These are phyloP conservation scores for Boletus sp. DNA, from an alignment of 768 basidiomycete genomes.

Conservation along the genomic window DNA sequence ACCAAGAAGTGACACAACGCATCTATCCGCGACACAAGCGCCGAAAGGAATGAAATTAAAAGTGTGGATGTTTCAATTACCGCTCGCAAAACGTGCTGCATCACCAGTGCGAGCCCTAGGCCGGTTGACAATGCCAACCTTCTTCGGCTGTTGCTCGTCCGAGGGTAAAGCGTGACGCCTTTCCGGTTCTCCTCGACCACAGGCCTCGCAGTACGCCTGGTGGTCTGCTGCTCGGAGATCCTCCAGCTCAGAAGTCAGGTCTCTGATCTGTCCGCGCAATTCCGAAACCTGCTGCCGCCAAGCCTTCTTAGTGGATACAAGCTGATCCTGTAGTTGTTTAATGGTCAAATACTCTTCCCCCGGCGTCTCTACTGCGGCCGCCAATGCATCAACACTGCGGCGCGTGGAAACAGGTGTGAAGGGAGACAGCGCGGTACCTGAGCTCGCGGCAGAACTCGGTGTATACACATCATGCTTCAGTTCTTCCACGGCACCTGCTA, in stretches of 20 bases:
- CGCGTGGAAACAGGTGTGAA: slow-evolving; percentile 39
- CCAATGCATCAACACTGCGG: slow-evolving; percentile 33
- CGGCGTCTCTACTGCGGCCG: slow-evolving; percentile 21
- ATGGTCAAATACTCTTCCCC: slow-evolving; percentile 47
- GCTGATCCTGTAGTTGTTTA: slow-evolving; percentile 57
- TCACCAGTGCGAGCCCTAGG: slow-evolving; percentile 68
- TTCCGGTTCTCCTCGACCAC: slow-evolving; percentile 48
- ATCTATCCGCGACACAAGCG: slow-evolving; percentile 17
- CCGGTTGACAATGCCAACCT: slow-evolving; percentile 51
- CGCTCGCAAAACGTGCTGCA: slow-evolving; percentile 58
- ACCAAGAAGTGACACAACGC: slow-evolving; percentile 11
- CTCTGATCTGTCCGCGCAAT: slow-evolving; percentile 67
- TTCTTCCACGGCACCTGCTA: slow-evolving; percentile 27
- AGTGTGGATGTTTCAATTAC: slow-evolving; percentile 18
- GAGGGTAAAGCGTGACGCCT: slow-evolving; percentile 6
- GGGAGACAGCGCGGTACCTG: slow-evolving; percentile 43
- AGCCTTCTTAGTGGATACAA: slow-evolving; percentile 51
- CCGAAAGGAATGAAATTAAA: slow-evolving; percentile 11
- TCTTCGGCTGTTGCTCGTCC: slow-evolving; percentile 24
- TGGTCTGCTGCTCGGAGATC: slow-evolving; percentile 44
- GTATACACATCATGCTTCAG: slow-evolving; percentile 45
- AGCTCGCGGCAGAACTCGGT: slow-evolving; percentile 45
- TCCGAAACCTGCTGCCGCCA: slow-evolving; percentile 78
- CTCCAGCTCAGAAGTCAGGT: slow-evolving; percentile 67
- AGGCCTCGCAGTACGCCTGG: slow-evolving; percentile 52